Evolutionary conservation across 441 rosid genomes (phyloP).

Genomic region (Dalechampia spathulata): DNA sequence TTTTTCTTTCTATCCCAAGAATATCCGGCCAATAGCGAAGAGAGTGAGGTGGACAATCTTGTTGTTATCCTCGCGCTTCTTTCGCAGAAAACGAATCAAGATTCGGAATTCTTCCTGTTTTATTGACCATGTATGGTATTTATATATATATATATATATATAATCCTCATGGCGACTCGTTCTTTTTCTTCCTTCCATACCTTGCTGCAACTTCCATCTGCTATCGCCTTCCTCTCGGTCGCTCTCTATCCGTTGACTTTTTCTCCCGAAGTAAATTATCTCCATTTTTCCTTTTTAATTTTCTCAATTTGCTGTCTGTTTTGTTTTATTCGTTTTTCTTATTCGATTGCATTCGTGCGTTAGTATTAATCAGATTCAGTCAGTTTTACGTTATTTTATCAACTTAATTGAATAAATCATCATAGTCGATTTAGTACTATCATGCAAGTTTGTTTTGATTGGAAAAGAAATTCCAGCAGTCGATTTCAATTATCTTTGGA

Average conservation of each 20-base stretch:
- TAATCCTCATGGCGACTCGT: neutral
- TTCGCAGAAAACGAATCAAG: conserved; percentile 6
- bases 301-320: neutral
- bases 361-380: too few relatives aligned
- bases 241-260: neutral
- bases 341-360: too few relatives aligned
- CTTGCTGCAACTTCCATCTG: too few relatives aligned
- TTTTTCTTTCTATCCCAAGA: too few relatives aligned
- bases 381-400: too few relatives aligned
- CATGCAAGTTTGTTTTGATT: too few relatives aligned
- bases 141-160: too few relatives aligned
- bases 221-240: neutral
- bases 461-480: too few relatives aligned
- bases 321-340: too few relatives aligned
- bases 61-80: neutral
- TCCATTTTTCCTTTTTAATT: neutral
- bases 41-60: neutral
- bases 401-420: too few relatives aligned
- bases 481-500: too few relatives aligned
- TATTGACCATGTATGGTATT: neutral
- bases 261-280: neutral
- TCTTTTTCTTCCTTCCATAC: neutral
- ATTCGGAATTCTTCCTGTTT: neutral
- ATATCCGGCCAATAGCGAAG: neutral
- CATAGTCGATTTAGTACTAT: too few relatives aligned